Base-by-base conservation (phyloP, 331 rosid genomes). In the Telfairia occidentalis region DNA sequence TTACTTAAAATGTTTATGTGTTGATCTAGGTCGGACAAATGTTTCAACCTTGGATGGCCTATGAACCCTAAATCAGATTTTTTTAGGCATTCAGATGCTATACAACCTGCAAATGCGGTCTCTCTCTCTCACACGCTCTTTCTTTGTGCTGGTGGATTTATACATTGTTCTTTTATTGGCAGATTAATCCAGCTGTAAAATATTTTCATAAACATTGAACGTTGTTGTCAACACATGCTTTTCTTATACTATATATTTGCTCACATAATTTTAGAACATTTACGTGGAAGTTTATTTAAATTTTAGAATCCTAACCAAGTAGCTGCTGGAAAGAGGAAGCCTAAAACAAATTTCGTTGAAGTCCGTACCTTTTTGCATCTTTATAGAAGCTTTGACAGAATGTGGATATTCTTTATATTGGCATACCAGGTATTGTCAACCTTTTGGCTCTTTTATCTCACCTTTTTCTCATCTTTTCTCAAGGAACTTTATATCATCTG, bases 291-390 rank as follows among this genome's bases (percentile, higher is more conserved):
- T 46, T 10, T 71, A 23, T 74, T 23, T 55, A 16, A 37, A 74
- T 74, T 73, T 67, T 90, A 95, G 99, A 88, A 86, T 43, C 77
- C 60, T 35, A 82, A 81, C 64, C 90, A 78, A 85, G 82, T 83
- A 48, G 78, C 76, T 78, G 50, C 83, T 75, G 92, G 77, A 66
- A 87, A 85, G 89, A 92, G 84, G 82, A 89, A 92, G 89, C 96
- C 97, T 26, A 95, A 95, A 90, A 86, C 97, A 66, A 95, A 90
- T 81, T 95, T 95, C 76, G 97, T 87, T n/a, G 99, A 95, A 89
- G 96, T 92, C 50, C 97, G 97, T 40, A 92, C 97, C 4, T 95
- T 84, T 87, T 82, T 81, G 88, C 93, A 90, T 83, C 90, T 95
- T 34, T 95, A 90, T 75, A 87, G 99, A 86, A 92, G 97, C 82